phyloP scores from a whole-genome alignment of 1,284 basidiomycete species.

The Marasmius sp. region DNA sequence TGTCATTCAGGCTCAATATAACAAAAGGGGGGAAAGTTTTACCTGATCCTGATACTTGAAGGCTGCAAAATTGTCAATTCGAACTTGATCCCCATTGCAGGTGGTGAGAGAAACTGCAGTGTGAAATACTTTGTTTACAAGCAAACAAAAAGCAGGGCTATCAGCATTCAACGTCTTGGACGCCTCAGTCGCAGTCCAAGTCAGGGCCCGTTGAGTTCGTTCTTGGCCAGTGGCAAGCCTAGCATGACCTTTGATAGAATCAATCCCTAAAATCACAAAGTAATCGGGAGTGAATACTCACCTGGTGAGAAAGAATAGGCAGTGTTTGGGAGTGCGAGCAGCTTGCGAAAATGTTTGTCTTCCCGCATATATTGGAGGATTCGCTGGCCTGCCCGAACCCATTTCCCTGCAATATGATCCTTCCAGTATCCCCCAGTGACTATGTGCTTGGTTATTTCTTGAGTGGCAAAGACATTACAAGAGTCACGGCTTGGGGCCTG shows the following conservation, averaged over 20 bases:
- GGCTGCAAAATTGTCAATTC: not conserved
- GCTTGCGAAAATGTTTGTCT: not conserved
- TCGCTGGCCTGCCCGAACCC: not conserved
- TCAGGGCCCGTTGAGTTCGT: not conserved
- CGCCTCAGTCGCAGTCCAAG: too few relatives aligned
- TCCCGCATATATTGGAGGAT: not conserved
- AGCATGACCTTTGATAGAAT: too few relatives aligned
- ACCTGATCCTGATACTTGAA: not conserved
- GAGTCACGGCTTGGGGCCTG: constrained; percentile 18
- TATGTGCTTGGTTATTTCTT: not conserved
- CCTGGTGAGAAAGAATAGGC: too few relatives aligned
- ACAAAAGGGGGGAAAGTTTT: too few relatives aligned
- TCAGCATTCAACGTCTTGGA: not conserved
- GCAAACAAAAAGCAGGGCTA: not conserved
- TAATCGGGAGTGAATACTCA: too few relatives aligned
- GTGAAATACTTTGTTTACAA: not conserved
- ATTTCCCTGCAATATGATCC: not conserved
- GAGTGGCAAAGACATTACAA: not conserved
- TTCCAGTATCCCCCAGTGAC: not conserved
- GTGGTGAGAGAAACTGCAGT: not conserved
- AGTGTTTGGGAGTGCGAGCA: too few relatives aligned
- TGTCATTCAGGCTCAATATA: too few relatives aligned
- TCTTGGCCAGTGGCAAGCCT: too few relatives aligned
- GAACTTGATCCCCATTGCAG: not conserved
- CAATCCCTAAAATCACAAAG: too few relatives aligned